Evolutionary conservation across 2,329 filamentous ascomycete genomes (phyloP), one percentile per base, ranked within the genome.

Genomic region (Neophaeococcomyces mojaviensis): DNA sequence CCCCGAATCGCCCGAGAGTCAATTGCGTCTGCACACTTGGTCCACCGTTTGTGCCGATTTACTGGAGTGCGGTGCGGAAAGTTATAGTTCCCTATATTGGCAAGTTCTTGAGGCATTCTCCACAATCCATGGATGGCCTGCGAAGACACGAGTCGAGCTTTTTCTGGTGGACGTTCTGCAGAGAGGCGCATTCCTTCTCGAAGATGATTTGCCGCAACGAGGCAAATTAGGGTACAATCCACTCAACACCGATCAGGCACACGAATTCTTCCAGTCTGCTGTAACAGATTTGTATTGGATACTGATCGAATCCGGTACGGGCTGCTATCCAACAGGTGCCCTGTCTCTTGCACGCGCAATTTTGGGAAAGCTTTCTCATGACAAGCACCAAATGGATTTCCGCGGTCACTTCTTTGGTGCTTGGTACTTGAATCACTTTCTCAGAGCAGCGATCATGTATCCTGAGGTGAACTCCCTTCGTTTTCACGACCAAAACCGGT

Each of bases 111-210:
- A 92, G 64, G 82, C 87, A 47, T 97, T 88, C 86, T 82, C 86
- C 42, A 76, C 81, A 46, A 86, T 89, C 76, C 81, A 86, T 51
- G 83, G 89, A 64, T 97, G 90, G 89, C 85, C 87, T 33, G 88
- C 88, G 47, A 88, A 84, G 58, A 79, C 83, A 55, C 92, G 88
- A 53, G 81, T 98, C 73, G 89, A 96, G 67, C 85, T 88, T 67
- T 97, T 90, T 64, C 77, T 98, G 10, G 92, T 95, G 86, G 86
- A 92, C 62, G 87, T 94, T 49, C 77, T 98, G 26, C 87, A 95
- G 66, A 86, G 94, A 58, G 92, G 92, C 55, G 84, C 88, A 32
- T 96, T 96, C 61, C 73, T 97, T 47, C 20, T 47, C 35, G 30
- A 31, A 41, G 39, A 32, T 46, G 24, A 36, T 44, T 10, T 22